A percentile compares a stretch with the other conserved stretches of the same genome.
Evolutionary conservation across 139 green algal genomes (phyloP).

Genomic region (Diplosphaera chodatii): DNA sequence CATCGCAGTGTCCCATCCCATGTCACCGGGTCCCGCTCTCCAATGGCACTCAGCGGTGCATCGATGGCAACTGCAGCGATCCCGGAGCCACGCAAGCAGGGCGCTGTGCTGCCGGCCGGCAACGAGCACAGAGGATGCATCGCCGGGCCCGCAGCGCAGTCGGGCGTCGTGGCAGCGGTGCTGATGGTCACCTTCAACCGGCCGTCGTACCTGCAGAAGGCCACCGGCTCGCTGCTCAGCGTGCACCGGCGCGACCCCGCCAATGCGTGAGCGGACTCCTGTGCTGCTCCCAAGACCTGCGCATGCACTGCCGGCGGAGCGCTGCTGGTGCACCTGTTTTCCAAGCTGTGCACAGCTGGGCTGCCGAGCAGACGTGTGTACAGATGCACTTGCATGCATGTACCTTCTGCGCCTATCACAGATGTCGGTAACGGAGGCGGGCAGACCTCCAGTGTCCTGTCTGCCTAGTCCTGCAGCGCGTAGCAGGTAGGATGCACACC

Average conservation of each 20-base stretch:
- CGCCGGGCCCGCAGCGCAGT: neutral
- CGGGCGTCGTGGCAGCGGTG: conserved; percentile 29
- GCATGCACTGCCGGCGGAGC: too few species aligned
- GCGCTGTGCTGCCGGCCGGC: conserved; percentile 2
- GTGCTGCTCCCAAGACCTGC: neutral
- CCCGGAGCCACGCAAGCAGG: neutral
- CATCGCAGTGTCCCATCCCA: neutral
- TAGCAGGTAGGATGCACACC: too few species aligned
- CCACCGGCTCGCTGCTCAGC: conserved; percentile 21
- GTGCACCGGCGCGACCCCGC: conserved; percentile 8
- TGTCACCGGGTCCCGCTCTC: neutral
- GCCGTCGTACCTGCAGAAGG: conserved; percentile 26
- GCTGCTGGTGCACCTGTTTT: too few species aligned
- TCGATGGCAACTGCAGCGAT: neutral
- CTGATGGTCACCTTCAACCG: conserved; percentile 38
- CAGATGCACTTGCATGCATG: too few species aligned
- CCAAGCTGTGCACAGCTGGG: too few species aligned
- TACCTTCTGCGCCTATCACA: too few species aligned
- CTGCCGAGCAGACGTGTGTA: too few species aligned
- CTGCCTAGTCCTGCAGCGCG: too few species aligned
- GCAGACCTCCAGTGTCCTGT: too few species aligned
- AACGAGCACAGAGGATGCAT: conserved; percentile 21
- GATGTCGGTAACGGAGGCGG: too few species aligned
- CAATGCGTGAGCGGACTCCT: conserved; percentile 17
- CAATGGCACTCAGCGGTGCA: neutral